Evolutionary conservation across 495 filamentous ascomycete genomes (phyloP).

Genomic region (Aspergillus panamensis): DNA sequence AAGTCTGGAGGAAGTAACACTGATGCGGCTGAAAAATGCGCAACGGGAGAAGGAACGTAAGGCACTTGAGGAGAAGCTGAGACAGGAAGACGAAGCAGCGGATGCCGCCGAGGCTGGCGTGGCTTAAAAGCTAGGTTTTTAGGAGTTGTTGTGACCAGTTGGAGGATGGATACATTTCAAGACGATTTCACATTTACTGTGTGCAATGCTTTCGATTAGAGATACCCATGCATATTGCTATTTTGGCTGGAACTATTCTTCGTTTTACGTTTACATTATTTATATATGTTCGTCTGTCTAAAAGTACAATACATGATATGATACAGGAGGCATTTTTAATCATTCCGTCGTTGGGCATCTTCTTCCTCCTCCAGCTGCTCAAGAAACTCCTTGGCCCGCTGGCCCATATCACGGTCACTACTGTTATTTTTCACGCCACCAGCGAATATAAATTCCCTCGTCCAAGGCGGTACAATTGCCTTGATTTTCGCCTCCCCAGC

Average conservation of each 20-base stretch:
- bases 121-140: no score
- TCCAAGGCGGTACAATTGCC: conserved; percentile 85
- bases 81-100: conserved; percentile 48
- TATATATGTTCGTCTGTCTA: conserved; percentile 20
- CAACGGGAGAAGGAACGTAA: conserved; percentile 53
- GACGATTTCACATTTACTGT: not conserved
- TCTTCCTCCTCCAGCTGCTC: conserved; percentile 45
- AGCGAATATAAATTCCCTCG: conserved; percentile 41
- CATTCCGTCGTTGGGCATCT: conserved; percentile 29
- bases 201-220: conserved; percentile 12
- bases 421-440: conserved; percentile 29
- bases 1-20: conserved; percentile 55
- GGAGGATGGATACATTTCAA: not conserved
- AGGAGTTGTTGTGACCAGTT: not conserved
- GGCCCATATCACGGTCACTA: conserved; percentile 23
- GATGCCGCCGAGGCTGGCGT: conserved; percentile 41
- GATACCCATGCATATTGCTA: conserved; percentile 24
- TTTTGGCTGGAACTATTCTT: not conserved
- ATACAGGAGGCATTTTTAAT: conserved; percentile 23
- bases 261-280: conserved; percentile 12
- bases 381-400: conserved; percentile 36
- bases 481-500: conserved; percentile 60
- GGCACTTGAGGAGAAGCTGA: conserved; percentile 53
- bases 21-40: conserved; percentile 60
- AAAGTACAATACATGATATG: conserved; percentile 23